Base-by-base conservation (phyloP, 2,329 filamentous ascomycete species). In the Ilyonectria destructans region DNA sequence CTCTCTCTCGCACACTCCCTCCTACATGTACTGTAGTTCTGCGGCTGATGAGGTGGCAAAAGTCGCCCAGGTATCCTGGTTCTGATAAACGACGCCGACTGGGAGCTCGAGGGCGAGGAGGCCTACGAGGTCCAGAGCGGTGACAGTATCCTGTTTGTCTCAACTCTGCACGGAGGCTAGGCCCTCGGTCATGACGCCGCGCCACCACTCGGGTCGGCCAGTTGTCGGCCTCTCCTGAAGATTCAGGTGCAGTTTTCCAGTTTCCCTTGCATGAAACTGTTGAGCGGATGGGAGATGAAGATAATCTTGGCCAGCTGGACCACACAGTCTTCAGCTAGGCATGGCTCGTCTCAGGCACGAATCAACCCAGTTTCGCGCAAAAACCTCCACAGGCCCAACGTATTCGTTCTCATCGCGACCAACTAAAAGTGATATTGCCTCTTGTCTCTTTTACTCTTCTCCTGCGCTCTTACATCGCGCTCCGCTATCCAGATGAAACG, bases 101-200 rank as follows among this genome's bases (percentile, higher is more conserved):
- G 96, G 96, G 96, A 98, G 81, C 89, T 99, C 13, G 96, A 98
- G 82, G 96, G 95, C 19, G 96, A 98, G 82, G 95, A 96, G 79
- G 88, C 90, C 72, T 98, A 98, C 79, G 91, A 95, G 82, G 83
- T 99, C 65, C 91, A 96, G 82, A 82, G 86, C 69, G 89, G 91
- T 66, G 96, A 99, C 84, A 96, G 93, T 78, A 93, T 99, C 74
- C 86, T 98, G 72, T 99, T 99, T 83, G 95, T 99, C 69, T 98
- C 95, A 69, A 99, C 96, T 19, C 86, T 99, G 69, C 96, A 99
- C 81, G 96, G 96, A 65, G 96, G 96, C 68, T 98, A 88, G 69
- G 55, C 58, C 51, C 26, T 57, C 55, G 59, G 56, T 55, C 48
- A 33, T 51, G 62, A n/a, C 23, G 31, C 43, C 35, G 46, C 54